Base-by-base conservation (phyloP, 2,329 filamentous ascomycete genomes). In the Paraphaeosphaeria minitans region DNA sequence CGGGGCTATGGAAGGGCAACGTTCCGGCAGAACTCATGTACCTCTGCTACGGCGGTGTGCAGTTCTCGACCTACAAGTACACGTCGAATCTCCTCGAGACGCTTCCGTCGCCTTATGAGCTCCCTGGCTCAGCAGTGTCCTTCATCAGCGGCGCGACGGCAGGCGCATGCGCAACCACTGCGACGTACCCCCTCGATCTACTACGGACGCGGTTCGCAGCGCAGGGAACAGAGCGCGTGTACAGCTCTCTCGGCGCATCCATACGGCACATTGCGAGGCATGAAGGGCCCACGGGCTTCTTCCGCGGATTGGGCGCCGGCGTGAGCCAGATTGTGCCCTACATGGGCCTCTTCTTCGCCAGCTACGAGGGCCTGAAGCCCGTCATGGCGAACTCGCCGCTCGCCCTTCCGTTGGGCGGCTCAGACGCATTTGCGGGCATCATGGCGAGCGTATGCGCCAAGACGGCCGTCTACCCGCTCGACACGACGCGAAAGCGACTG, bases 181-280 rank as follows among this genome's bases (percentile, higher is more conserved):
- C 83, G 3, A 98, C 95, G 56, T 99, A 99, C 78, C 95, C 95
- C 22, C 86, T 98, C 55, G 95, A 99, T 78, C 85, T 99, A 13
- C 83, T 99, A 41, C 88, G 95, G 58, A 99, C 95, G 39, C 89
- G 95, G 5, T 99, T 99, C 77, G 95, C 95, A n/a, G 95, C 95
- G 0, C 94, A 98, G 78, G 94, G 94, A 10, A 88, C 78, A 62
- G 83, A 92, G 57, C 87, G 85, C 49, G 85, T 98, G n/a, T 98
- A 99, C 75, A 68, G 79, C 1, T 91, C 89, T 4, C 82, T 99
- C 16, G 68, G 83, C 21, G 79, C 83, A 16, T 92, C 92, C 1
- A 73, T 98, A 7, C 78, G 80, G 46, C 87, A 92, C 22, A 99
- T 99, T 66, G 80, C 82, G 16, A 82, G 82, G 4, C 84, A 90